Conservation (phyloP, 1,284 basidiomycete genomes). For the Psilocybe mexicana region DNA sequence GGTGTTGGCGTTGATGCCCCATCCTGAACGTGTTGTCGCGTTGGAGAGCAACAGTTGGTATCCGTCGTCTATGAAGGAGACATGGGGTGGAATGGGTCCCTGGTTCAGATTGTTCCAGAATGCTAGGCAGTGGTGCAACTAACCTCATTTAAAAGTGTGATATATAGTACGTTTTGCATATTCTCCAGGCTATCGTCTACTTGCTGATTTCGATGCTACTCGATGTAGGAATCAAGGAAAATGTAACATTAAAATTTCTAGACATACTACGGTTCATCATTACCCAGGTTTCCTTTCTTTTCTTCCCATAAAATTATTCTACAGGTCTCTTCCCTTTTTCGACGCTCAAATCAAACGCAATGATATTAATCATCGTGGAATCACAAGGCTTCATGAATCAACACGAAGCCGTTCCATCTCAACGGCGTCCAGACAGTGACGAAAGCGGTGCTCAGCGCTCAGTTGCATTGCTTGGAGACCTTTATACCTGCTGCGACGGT, state of each 20-base stretch:
- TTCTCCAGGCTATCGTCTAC: not conserved
- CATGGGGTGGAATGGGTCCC: slow-evolving; percentile 77
- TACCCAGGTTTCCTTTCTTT: no score
- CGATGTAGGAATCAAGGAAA: not conserved
- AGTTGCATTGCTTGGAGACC: not conserved
- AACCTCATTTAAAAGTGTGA: not conserved
- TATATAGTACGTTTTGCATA: not conserved
- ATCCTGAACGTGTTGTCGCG: slow-evolving; percentile 81
- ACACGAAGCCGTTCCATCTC: no score
- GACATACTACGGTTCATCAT: no score
- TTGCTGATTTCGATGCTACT: not conserved
- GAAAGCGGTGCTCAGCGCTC: not conserved
- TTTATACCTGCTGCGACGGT: not conserved
- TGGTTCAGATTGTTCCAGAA: slow-evolving; percentile 98
- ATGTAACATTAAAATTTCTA: not conserved
- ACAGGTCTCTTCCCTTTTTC: no score
- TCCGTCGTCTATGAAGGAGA: slow-evolving; percentile 53
- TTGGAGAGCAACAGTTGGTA: slow-evolving; percentile 89
- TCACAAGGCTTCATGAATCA: no score
- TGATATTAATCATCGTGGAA: no score
- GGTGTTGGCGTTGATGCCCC: slow-evolving; percentile 95
- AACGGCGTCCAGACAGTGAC: no score
- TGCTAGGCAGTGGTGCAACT: slow-evolving; percentile 41
- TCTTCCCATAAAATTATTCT: no score
- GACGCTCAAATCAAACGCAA: no score